Percentiles rank a stretch among this genome's conserved stretches.
Conservation (phyloP, 495 filamentous ascomycete genomes). For the Thozetella sp. region DNA sequence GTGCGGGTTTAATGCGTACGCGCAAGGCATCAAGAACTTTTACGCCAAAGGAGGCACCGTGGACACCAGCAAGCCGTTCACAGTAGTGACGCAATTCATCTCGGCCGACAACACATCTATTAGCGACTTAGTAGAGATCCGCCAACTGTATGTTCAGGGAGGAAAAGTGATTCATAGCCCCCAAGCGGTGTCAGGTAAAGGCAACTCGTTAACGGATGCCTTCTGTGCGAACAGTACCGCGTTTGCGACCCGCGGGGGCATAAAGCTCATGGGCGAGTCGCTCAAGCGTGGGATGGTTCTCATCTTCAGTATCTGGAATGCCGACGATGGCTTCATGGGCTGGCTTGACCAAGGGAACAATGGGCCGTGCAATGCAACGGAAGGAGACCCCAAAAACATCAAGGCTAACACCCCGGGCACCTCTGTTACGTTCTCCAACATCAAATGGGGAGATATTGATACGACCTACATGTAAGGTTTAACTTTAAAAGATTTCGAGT, state of each 20-base stretch:
- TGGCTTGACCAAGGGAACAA: constrained; percentile 61
- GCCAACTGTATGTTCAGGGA: constrained; percentile 59
- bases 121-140: constrained; percentile 53
- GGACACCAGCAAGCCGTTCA: constrained; percentile 58
- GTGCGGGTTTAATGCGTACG: constrained; percentile 49
- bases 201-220: constrained; percentile 41
- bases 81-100: constrained; percentile 66
- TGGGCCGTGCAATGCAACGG: constrained; percentile 61
- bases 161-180: constrained; percentile 50
- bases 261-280: constrained; percentile 57
- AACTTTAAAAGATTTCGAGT: too few relatives aligned
- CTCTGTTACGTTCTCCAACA: constrained; percentile 62
- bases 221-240: constrained; percentile 56
- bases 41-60: constrained; percentile 44
- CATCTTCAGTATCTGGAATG: constrained; percentile 66
- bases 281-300: constrained; percentile 64
- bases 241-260: constrained; percentile 55
- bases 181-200: constrained; percentile 33
- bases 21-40: constrained; percentile 54
- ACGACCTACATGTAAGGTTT: constrained; percentile 58
- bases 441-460: constrained; percentile 67
- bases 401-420: constrained; percentile 44
- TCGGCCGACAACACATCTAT: constrained; percentile 44
- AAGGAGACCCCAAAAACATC: constrained; percentile 51
- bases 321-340: constrained; percentile 58